phyloP scores from a whole-genome alignment of 331 rosid species.

The Phaseolus coccineus region DNA sequence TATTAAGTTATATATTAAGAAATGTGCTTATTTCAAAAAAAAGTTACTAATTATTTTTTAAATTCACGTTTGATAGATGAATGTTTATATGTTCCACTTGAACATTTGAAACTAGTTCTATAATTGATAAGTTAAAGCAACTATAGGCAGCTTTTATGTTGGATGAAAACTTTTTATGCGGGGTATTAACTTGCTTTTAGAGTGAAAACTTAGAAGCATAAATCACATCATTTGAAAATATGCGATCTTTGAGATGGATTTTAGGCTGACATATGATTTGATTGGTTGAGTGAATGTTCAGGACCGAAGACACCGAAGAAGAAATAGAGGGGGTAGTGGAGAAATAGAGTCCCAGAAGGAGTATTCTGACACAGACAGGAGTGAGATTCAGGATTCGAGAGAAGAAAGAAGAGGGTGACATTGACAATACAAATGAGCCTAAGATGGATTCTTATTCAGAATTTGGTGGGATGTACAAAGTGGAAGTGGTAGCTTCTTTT shows the following conservation, averaged over 20 bases:
- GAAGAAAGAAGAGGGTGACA: slow-evolving; percentile 63
- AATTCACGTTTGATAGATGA: background rate
- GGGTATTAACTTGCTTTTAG: too few species aligned
- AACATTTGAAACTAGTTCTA: too few species aligned
- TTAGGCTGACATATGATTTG: slow-evolving; percentile 9
- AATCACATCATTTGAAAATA: background rate
- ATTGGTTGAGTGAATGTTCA: slow-evolving; percentile 45
- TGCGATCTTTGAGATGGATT: background rate
- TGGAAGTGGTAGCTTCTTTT: slow-evolving; percentile 47
- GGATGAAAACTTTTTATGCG: too few species aligned
- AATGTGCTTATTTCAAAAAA: too few species aligned
- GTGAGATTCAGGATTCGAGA: slow-evolving; percentile 70
- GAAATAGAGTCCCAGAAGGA: slow-evolving; percentile 81
- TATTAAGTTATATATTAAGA: too few species aligned
- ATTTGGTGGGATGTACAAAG: slow-evolving; percentile 53
- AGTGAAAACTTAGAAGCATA: too few species aligned
- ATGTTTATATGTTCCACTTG: background rate
- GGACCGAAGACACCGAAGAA: slow-evolving; percentile 86
- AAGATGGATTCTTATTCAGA: slow-evolving; percentile 42
- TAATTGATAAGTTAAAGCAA: too few species aligned
- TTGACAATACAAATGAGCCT: slow-evolving; percentile 49
- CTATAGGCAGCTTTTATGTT: too few species aligned
- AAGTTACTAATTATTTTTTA: too few species aligned
- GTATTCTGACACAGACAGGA: slow-evolving; percentile 76
- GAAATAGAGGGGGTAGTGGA: slow-evolving; percentile 65